phyloP scores from a whole-genome alignment of 148 eudicot species.

The Spergularia bocconei region DNA sequence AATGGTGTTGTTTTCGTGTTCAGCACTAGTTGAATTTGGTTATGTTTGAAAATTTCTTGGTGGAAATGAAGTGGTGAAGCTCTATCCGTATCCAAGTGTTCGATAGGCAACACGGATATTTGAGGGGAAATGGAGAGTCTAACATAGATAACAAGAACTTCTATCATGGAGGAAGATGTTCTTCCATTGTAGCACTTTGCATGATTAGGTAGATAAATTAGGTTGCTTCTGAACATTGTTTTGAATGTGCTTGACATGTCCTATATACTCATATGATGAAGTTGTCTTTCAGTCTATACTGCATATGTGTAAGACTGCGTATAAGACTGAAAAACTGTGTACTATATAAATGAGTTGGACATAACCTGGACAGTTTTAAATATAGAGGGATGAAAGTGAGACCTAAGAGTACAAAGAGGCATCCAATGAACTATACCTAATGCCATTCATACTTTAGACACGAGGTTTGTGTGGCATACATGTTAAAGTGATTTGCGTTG shows the following conservation, averaged over 20 bases:
- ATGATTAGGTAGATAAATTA: not conserved
- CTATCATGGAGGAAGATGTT: not conserved
- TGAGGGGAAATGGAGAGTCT: not conserved
- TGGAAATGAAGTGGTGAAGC: not conserved
- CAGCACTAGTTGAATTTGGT: not conserved
- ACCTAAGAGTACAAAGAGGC: too few relatives aligned
- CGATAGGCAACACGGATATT: not conserved
- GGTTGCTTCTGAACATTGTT: not conserved
- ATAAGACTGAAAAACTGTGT: not conserved
- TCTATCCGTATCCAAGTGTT: not conserved
- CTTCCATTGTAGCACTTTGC: slow-evolving; percentile 1
- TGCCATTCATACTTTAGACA: not conserved
- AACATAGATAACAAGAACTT: not conserved
- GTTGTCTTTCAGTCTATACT: not conserved
- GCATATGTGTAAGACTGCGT: not conserved
- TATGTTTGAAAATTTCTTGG: not conserved
- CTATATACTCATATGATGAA: not conserved
- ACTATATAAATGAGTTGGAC: not conserved
- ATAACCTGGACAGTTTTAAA: not conserved
- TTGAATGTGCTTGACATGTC: not conserved
- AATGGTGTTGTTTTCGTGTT: not conserved
- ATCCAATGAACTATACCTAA: not conserved
- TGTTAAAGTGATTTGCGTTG: not conserved
- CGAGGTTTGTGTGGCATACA: not conserved
- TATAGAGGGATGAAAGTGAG: not conserved